Evolutionary conservation across 768 basidiomycete species (phyloP).

Genomic region (Pulveroboletus sp.): DNA sequence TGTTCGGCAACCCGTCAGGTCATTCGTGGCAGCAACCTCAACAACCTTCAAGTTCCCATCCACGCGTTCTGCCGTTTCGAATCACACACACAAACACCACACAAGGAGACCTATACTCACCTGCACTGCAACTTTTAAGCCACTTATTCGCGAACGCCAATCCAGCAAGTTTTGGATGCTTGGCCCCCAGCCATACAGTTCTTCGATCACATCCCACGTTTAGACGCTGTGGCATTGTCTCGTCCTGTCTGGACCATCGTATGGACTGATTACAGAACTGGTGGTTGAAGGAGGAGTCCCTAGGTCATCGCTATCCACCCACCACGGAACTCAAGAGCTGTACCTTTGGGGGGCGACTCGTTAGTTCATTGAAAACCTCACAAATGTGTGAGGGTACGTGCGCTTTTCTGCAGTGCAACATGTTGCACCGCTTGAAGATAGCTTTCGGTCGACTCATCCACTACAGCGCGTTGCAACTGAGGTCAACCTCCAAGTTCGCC

Average conservation of each 20-base stretch:
- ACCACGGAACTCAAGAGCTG: too few species aligned
- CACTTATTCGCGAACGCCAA: conserved; percentile 2
- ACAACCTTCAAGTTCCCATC: background rate
- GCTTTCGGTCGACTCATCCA: background rate
- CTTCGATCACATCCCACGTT: background rate
- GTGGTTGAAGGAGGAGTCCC: too few species aligned
- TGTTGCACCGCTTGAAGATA: background rate
- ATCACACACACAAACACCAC: background rate
- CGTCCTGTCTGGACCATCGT: background rate
- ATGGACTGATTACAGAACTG: background rate
- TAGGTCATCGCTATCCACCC: too few species aligned
- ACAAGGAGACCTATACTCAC: conserved; percentile 2
- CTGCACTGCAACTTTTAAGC: background rate
- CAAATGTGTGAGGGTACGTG: background rate
- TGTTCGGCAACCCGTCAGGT: background rate
- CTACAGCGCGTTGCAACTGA: background rate
- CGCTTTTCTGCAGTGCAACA: background rate
- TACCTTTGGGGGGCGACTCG: background rate
- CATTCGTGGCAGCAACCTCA: background rate
- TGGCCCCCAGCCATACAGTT: background rate
- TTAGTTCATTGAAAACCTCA: background rate
- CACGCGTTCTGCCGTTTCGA: background rate
- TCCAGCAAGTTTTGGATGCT: background rate
- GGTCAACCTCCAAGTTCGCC: background rate
- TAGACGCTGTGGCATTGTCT: background rate